Evolutionary conservation across 2,329 filamentous ascomycete genomes (phyloP).

Genomic region (Monosporascus sp.): DNA sequence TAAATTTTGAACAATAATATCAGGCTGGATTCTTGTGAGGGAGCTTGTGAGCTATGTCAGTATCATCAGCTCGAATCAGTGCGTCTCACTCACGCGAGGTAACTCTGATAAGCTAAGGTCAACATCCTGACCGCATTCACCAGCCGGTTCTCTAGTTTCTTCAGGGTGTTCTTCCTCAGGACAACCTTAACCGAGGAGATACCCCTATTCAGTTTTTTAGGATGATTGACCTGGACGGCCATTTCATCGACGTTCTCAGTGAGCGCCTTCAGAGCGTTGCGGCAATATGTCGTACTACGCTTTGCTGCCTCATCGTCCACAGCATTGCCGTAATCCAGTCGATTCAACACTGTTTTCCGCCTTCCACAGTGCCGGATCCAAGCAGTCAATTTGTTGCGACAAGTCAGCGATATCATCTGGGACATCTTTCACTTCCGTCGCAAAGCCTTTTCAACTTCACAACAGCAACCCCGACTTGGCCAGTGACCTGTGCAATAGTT

Average conservation of each 20-base stretch:
- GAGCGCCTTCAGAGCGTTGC: conserved; percentile 14
- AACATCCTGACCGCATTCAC: conserved; percentile 16
- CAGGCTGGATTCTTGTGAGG: conserved; percentile 12
- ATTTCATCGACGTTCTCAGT: conserved; percentile 15
- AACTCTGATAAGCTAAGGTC: conserved; percentile 14
- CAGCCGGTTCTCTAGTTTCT: conserved; percentile 12
- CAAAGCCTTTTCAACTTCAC: conserved; percentile 21
- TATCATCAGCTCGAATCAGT: not conserved
- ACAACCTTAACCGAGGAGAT: conserved; percentile 7
- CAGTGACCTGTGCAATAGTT: conserved; percentile 16
- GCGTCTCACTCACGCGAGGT: conserved; percentile 13
- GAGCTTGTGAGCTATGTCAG: conserved; percentile 9
- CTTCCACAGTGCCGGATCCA: conserved; percentile 19
- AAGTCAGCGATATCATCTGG: conserved; percentile 19
- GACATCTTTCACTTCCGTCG: conserved; percentile 20
- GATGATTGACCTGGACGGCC: conserved; percentile 5
- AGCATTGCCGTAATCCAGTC: conserved; percentile 1
- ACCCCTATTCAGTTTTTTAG: conserved; percentile 1
- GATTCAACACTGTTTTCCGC: conserved; percentile 9
- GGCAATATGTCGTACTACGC: conserved; percentile 14
- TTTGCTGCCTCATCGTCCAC: conserved; percentile 8
- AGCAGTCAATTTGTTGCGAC: conserved; percentile 21
- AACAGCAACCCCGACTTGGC: conserved; percentile 15
- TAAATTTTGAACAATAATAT: conserved; percentile 15
- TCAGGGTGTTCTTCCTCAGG: conserved; percentile 17